Percentiles rank a stretch among this genome's conserved stretches.
phyloP scores from a whole-genome alignment of 2,329 filamentous ascomycete genomes.

The Pseudogymnoascus sp. region DNA sequence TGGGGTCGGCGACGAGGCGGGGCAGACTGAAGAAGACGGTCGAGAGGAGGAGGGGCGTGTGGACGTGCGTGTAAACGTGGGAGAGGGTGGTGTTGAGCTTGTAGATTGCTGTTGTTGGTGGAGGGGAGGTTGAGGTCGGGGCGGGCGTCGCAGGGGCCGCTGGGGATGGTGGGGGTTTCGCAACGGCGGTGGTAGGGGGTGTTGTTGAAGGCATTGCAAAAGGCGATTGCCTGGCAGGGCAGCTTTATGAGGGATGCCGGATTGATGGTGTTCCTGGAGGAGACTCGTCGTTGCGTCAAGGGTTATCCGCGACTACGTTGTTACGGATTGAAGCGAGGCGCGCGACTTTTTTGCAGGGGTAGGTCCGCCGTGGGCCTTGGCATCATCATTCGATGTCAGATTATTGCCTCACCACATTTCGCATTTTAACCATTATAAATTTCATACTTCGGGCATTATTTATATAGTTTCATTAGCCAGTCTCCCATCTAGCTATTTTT shows the following conservation, averaged over 20 bases:
- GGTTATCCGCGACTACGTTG: neutral
- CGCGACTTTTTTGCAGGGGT: conserved; percentile 6
- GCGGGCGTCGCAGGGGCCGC: neutral
- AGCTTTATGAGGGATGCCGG: neutral
- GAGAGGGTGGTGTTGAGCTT: conserved; percentile 28
- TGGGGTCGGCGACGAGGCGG: conserved; percentile 61
- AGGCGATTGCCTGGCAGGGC: neutral
- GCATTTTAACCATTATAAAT: neutral
- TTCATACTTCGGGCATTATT: neutral
- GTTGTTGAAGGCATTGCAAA: neutral
- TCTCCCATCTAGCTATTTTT: neutral
- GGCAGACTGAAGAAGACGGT: conserved; percentile 57
- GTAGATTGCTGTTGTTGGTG: conserved; percentile 5
- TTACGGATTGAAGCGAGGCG: conserved; percentile 3
- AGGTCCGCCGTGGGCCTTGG: neutral
- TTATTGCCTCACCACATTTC: neutral
- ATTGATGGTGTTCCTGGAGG: neutral
- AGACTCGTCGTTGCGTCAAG: neutral
- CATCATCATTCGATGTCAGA: conserved; percentile 7
- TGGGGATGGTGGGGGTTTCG: neutral
- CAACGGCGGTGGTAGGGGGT: neutral
- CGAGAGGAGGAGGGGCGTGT: conserved; percentile 59
- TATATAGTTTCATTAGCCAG: neutral
- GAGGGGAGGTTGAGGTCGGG: neutral
- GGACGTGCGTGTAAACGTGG: conserved; percentile 52